Evolutionary conservation across 371 early-diverging fungal species (phyloP), one percentile per base, ranked within the genome.

Genomic region (Circinella umbellata): DNA sequence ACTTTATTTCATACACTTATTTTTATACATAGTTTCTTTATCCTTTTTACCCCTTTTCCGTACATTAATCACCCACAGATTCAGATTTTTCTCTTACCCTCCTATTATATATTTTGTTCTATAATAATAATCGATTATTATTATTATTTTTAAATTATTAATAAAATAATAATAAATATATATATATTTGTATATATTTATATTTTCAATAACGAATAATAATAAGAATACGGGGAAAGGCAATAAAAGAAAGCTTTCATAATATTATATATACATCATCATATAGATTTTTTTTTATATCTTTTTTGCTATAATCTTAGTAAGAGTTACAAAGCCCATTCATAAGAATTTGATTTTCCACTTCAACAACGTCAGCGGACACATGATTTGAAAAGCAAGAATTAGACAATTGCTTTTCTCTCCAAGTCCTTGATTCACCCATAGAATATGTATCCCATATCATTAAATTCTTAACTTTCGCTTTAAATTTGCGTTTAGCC

Each of bases 331-430:
- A 83, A 27, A 79, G 76, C 3, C 72, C 68, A n/a, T 84, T 78
- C 61, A 85, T 81, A 35, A 85, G 72, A 5, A 85, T 51, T 73
- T 85, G 85, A 64, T 85, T 85, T 72, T 85, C 85, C 35, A 81
- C 73, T 38, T 82, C 81, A 27, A 85, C 81, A 61, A 78, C 68
- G 61, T 85, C 85, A 1, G 81, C 75, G 10, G 77, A 53, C 8
- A 72, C 85, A 69, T 85, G 85, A 49, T 85, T 85, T 20, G 83
- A 77, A 14, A 79, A 74, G 71, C 85, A 85, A 11, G 70, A 66
- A 1, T 69, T 64, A 9, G 65, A 67, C 8, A 63, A 61, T n/a
- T 74, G 55, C 20, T 81, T 80, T 53, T 78, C 81, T 11, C 76
- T 73, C 76, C 75, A 78, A 1, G 70, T 76, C 35, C 76, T 68